Evolutionary conservation across 164 flowering plant genomes (phyloP), one percentile per base, ranked within the genome.

Genomic region (Euptelea pleiosperma): DNA sequence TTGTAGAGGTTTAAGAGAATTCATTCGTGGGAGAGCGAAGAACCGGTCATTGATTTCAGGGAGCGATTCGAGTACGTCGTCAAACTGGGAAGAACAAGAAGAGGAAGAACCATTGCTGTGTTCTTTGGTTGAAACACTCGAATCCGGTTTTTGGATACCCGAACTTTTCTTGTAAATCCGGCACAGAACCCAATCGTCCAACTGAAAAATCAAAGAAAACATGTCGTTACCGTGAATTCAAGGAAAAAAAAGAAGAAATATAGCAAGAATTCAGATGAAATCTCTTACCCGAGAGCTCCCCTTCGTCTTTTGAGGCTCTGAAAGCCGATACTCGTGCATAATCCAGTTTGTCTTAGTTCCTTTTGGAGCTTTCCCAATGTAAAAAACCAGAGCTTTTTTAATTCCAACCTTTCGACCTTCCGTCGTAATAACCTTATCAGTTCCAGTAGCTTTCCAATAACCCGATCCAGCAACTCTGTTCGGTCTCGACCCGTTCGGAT

Each of bases 361-460:
- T 73, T 83, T 85, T 0, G 97, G 95, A 7, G 97, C 94, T 71
- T 83, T 85, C 0, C 97, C 97, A 31, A 82, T 57, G 54, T 90
- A 90, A 37, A 90, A 90, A 0, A 89, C 97, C 3, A 87, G 66
- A 34, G 97, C 92, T 63, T 90, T 90, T 65, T 89, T 89, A 26
- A 87, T 85, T 2, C 97, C 97, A n/a, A 85, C 82, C 61, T 74
- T 82, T 3, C 84, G 67, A 2, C 93, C 91, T 26, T 80, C 83
- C 0, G 77, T 70, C 2, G 79, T 77, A 15, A 90, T 90, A 1
- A 82, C 44, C 61, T 89, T 89, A 52, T 89, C 96, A 0, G 94
- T 89, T 2, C 96, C 96, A 2, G 96, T 89, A 1, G 97, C 97
- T 63, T 90, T 90, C 97, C 97, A 90, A 37, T 90, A 90, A 0